Percentiles rank a stretch among this genome's conserved stretches.
Evolutionary conservation across 2,329 filamentous ascomycete genomes (phyloP).

Genomic region (Phaeomoniella chlamydospora): DNA sequence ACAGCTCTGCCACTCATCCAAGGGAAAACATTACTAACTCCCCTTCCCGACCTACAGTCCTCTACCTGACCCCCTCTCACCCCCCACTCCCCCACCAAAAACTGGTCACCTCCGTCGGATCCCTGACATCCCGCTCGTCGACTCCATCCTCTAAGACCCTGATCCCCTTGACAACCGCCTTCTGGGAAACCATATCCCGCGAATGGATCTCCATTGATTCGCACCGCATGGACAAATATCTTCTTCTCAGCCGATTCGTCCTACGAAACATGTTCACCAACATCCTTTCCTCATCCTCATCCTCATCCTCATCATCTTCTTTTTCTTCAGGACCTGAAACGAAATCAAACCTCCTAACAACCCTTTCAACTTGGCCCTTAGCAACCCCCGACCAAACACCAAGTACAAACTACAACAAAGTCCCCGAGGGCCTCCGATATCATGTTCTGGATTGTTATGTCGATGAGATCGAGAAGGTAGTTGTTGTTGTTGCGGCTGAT

Average conservation of each 20-base stretch:
- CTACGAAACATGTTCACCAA: slow-evolving; percentile 2
- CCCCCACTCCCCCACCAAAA: slow-evolving; percentile 3
- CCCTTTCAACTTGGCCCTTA: neutral
- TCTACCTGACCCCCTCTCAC: neutral
- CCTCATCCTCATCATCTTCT: neutral
- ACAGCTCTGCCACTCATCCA: neutral
- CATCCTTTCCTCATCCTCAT: neutral
- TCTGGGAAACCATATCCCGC: slow-evolving; percentile 55
- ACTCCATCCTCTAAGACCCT: slow-evolving; percentile 1
- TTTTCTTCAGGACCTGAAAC: too few relatives aligned
- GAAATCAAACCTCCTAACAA: neutral
- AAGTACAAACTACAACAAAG: slow-evolving; percentile 26
- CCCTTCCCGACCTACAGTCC: neutral
- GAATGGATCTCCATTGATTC: slow-evolving; percentile 62
- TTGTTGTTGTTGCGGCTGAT: neutral
- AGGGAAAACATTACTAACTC: neutral
- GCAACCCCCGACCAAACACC: neutral
- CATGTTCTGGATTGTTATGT: slow-evolving; percentile 86
- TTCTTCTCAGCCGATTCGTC: slow-evolving; percentile 62
- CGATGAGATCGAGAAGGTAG: slow-evolving; percentile 66
- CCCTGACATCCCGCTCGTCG: neutral
- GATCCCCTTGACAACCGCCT: slow-evolving; percentile 26
- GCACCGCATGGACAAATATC: slow-evolving; percentile 79
- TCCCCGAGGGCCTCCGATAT: slow-evolving; percentile 72
- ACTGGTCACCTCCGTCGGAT: neutral